A percentile compares a stretch with the other conserved stretches of the same genome.
phyloP scores from a whole-genome alignment of 2,329 filamentous ascomycete genomes.

The Catunica adiposa region DNA sequence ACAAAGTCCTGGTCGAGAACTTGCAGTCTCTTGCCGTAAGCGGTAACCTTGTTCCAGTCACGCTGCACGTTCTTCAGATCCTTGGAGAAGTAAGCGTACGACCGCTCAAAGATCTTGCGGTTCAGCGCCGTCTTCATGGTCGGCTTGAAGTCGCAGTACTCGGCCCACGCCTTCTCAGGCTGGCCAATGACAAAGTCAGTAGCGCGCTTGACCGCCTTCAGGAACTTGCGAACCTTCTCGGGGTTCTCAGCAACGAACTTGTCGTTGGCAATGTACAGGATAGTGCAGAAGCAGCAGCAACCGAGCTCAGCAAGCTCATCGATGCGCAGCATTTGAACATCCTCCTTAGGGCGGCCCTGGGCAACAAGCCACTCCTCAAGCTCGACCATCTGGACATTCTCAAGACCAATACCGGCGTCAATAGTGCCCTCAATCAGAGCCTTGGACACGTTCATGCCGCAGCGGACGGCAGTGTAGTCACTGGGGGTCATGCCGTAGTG shows the following conservation, averaged over 20 bases:
- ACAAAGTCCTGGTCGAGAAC: conserved; percentile 46
- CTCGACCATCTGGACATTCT: conserved; percentile 74
- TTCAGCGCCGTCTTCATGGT: conserved; percentile 51
- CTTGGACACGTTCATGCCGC: conserved; percentile 67
- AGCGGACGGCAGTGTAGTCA: conserved; percentile 62
- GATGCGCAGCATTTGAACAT: conserved; percentile 68
- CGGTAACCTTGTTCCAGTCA: conserved; percentile 64
- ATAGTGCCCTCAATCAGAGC: conserved; percentile 58
- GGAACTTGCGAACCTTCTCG: conserved; percentile 48
- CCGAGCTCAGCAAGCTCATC: conserved; percentile 64
- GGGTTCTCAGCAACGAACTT: conserved; percentile 48
- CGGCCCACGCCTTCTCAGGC: conserved; percentile 46
- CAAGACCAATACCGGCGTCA: conserved; percentile 59
- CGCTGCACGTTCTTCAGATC: conserved; percentile 59
- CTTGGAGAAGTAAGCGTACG: conserved; percentile 58
- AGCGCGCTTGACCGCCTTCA: conserved; percentile 56
- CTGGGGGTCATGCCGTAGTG: conserved; percentile 58
- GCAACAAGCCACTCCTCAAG: conserved; percentile 56
- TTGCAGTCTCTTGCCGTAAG: conserved; percentile 56
- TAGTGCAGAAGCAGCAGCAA: conserved; percentile 72
- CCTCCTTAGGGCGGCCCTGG: conserved; percentile 44
- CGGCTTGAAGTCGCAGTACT: conserved; percentile 58
- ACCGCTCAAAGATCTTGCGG: conserved; percentile 65
- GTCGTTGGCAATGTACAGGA: conserved; percentile 68
- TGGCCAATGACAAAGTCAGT: conserved; percentile 54